Base-by-base conservation (phyloP, 805 yeast genomes). In the Saccharomycopsis guyanensis region DNA sequence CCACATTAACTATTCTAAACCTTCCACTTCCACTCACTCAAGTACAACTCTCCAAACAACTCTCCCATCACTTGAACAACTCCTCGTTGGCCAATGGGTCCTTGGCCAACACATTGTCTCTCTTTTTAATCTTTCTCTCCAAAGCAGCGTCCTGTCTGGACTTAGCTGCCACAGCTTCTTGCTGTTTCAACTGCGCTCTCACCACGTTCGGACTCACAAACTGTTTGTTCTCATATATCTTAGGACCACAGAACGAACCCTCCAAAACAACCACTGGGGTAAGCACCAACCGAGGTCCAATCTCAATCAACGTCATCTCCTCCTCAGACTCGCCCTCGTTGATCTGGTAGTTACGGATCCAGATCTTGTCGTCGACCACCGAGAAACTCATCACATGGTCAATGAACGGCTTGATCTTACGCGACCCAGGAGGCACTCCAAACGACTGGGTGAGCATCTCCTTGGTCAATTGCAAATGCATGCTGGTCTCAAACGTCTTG, bases 201-300 rank as follows among this genome's bases (percentile, higher is more conserved):
- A 83, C 91, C 50, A 85, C 79, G 72, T 93, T 93, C 54, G 98
- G 98, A 50, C 96, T 86, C 40, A 93, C 96, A 65, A 86, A 93
- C 66, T 91, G 93, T 71, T 86, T 89, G 71, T 93, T 93, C 61
- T 93, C 97, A 66, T 86, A 93, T 55, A 93, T 88, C 73, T 89
- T 87, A 54, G 97, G 96, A 18, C 98, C 98, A 47, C 96, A 91
- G 58, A 93, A 93, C 1, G 97, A 87, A 41, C 98, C 98, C 69
- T 93, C 97, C 53, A 91, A 73, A 44, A 93, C 79, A 50, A 94
- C 81, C 56, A 93, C 89, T 53, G 83, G 80, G 2, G 97, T 91
- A 70, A 93, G 73, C 29, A 93, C 97, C 55, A 88, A 82, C 64
- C 98, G 78, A 43, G 98, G 98, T 2, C 98, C 98, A 56, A 93